Percentiles rank a stretch among this genome's conserved stretches.
Evolutionary conservation across 345 rosid species (phyloP).

Genomic region (Populus tremula): DNA sequence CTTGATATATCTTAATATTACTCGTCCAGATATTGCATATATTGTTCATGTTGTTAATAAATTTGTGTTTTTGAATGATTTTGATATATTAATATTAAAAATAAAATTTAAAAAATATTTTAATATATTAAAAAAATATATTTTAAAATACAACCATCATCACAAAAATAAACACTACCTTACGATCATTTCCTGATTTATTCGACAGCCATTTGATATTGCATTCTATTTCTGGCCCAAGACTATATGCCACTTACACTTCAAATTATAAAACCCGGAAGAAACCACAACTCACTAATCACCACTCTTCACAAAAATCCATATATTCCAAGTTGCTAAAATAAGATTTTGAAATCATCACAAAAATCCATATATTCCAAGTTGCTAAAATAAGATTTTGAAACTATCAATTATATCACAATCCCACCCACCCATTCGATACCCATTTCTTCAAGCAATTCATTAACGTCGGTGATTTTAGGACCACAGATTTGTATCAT

Average conservation of each 20-base stretch:
- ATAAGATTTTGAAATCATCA: neutral
- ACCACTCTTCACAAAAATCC: slow-evolving; percentile 1
- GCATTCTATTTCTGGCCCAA: neutral
- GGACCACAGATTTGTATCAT: neutral
- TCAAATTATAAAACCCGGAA: neutral
- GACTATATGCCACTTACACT: too few species aligned
- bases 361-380: neutral
- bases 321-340: neutral
- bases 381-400: neutral
- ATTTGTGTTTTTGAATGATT: too few species aligned
- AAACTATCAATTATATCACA: neutral
- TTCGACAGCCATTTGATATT: neutral
- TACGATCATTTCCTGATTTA: too few species aligned
- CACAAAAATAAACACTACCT: too few species aligned
- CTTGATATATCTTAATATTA: too few species aligned
- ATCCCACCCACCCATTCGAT: neutral
- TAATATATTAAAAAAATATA: too few species aligned
- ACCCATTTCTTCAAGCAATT: neutral
- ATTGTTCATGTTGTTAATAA: too few species aligned
- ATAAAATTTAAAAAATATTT: too few species aligned
- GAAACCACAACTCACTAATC: neutral
- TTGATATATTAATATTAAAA: too few species aligned
- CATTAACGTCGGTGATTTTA: neutral
- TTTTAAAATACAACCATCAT: too few species aligned
- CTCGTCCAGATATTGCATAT: too few species aligned